Evolutionary conservation across 1,284 basidiomycete genomes (phyloP), one percentile per base, ranked within the genome.

Genomic region (Fomes fomentarius): DNA sequence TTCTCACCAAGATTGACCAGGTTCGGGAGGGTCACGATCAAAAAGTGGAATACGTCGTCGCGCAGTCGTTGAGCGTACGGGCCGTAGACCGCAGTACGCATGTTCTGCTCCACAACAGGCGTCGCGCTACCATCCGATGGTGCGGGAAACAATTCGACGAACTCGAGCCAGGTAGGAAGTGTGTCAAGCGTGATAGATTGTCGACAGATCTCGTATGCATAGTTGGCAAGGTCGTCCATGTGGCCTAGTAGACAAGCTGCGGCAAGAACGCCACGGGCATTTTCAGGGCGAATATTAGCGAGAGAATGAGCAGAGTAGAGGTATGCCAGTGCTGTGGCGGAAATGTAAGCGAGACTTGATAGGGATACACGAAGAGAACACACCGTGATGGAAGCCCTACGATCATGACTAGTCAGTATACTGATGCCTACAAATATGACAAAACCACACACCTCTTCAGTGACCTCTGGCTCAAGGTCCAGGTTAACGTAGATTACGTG

Each of bases 181-280:
- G 82, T 91, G 54, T 88, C 84, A 59, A 86, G 76, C 38, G 77
- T 80, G 72, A 95, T 85, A 43, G 89, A 89, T 58, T 82, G 83
- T 62, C 82, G 80, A 76, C 87, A 91, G 49, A 84, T 75, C 49
- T 85, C 81, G 70, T 93, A 94, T n/a, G 92, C 84, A 65, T 87
- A 86, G 61, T 79, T 78, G 69, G 84, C 88, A 26, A 94, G 76
- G 41, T 94, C 91, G 40, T 91, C 84, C 87, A 94, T 90, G 39
- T 89, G 91, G 50, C 90, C 90, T 41, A 94, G 82, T 34, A 93
- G 77, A 70, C 87, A 90, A 6, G 87, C 88, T 39, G 91, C 88
- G 33, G 92, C 89, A 47, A 95, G 83, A 37, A 93, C 88, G 15
- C 84, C 85, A 63, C 91, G 84, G 52, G 91, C 88, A 73, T 94